Percentiles rank a stretch among this genome's conserved stretches.
Conservation (phyloP, 345 rosid genomes). For the Microcos paniculata region DNA sequence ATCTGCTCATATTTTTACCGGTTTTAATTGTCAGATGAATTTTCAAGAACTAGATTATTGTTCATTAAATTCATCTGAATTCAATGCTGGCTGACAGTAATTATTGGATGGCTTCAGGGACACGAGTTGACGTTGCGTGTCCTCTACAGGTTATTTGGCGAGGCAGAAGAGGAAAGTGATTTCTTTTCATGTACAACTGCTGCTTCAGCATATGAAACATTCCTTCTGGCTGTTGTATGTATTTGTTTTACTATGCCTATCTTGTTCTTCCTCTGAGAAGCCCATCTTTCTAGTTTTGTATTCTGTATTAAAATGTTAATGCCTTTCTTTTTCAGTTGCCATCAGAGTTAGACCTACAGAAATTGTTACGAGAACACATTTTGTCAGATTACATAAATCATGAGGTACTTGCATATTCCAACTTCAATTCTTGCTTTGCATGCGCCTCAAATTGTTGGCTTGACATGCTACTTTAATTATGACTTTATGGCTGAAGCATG, state of each 20-base stretch:
- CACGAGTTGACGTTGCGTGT: constrained; percentile 97
- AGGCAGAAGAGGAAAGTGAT: constrained; percentile 93
- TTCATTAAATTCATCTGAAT: constrained; percentile 3
- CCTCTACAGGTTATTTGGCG: constrained; percentile 89
- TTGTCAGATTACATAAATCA: constrained; percentile 74
- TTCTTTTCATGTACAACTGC: constrained; percentile 92
- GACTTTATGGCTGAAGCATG: constrained; percentile 7
- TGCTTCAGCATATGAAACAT: constrained; percentile 80
- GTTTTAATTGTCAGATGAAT: not conserved
- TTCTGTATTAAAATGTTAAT: constrained; percentile 19
- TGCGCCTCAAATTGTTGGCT: constrained; percentile 3
- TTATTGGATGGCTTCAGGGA: constrained; percentile 68
- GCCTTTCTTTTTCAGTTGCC: constrained; percentile 56
- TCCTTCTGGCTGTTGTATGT: constrained; percentile 80
- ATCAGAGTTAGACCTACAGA: constrained; percentile 84
- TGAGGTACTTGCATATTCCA: constrained; percentile 52
- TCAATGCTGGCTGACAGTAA: constrained; percentile 33
- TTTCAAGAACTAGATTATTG: not conserved
- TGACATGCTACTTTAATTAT: not conserved
- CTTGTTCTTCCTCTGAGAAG: constrained; percentile 13
- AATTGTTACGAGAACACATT: constrained; percentile 70
- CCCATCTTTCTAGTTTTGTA: constrained; percentile 19
- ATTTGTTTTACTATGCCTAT: constrained; percentile 18
- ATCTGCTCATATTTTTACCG: constrained; percentile 10
- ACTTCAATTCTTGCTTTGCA: not conserved